A percentile compares a stretch with the other conserved stretches of the same genome.
These are phyloP conservation scores for Pseudomassariella vexata DNA, from an alignment of 2,329 filamentous ascomycete species.

Conservation along the genomic window DNA sequence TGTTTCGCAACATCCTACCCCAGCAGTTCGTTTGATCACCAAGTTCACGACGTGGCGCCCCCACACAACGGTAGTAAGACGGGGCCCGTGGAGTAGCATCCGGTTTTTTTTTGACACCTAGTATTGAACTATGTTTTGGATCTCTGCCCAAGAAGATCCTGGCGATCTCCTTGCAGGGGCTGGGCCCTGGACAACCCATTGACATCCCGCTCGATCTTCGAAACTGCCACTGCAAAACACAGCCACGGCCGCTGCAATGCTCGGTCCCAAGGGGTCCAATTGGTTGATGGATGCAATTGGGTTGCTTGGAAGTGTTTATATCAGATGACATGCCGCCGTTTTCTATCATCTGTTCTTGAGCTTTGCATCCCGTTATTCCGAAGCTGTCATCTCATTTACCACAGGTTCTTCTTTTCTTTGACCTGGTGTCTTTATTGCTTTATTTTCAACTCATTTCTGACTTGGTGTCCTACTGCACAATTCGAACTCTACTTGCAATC, in stretches of 20 bases:
- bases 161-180: too few species aligned
- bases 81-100: too few species aligned
- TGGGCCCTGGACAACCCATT: too few species aligned
- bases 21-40: too few species aligned
- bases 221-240: slow-evolving; percentile 4
- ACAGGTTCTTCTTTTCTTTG: neutral
- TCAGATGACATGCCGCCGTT: slow-evolving; percentile 1
- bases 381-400: slow-evolving; percentile 1
- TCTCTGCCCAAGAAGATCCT: too few species aligned
- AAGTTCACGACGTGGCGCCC: too few species aligned
- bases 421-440: slow-evolving; percentile 1
- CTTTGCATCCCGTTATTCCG: neutral
- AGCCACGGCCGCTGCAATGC: neutral
- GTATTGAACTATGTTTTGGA: too few species aligned
- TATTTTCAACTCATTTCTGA: neutral
- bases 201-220: slow-evolving; percentile 6
- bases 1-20: too few species aligned
- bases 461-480: neutral
- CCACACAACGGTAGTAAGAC: too few species aligned
- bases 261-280: neutral
- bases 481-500: neutral
- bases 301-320: too few species aligned
- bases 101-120: too few species aligned
- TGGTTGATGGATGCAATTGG: too few species aligned
- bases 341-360: neutral